Base-by-base conservation (phyloP, 1,284 basidiomycete genomes). In the Trichosporon sp. region DNA sequence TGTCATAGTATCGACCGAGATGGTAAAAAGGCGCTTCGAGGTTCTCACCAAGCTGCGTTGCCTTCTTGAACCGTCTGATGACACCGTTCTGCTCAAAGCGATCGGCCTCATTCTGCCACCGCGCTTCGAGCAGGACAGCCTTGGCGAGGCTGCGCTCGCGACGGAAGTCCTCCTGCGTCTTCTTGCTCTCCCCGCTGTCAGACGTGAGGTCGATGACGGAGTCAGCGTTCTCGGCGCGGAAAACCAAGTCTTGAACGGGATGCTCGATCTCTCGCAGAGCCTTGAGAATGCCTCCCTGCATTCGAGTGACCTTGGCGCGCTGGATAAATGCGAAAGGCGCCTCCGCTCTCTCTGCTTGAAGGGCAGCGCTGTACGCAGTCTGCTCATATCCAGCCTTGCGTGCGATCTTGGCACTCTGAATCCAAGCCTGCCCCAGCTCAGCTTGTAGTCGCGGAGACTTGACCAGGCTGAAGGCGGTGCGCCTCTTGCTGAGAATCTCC, bases 341-440 rank as follows among this genome's bases (percentile, higher is more conserved):
- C 33, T 87, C 84, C 68, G 84, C 86, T 74, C 93, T 89, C 62
- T 88, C 86, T 0, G 94, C 92, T 79, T 99, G 96, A 0, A 99
- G 84, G 61, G 92, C 88, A 1, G 96, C 95, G 73, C 91, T 97
- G 76, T 99, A 99, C 2, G 96, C 94, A 0, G 95, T 97, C 81
- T 99, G 96, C 82, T 87, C 89, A 78, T 99, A 95, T 0, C 91
- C 90, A 0, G 94, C 91, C 75, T 96, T 97, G 58, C 96, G 85
- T 13, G 96, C 95, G 65, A 95, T 94, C 77, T 96, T 98, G 16
- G 95, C 90, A 63, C 91, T 97, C 19, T 87, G 84, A 14, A 99
- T 86, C 96, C 96, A 99, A 1, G 91, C 87, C 59, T 85, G 85
- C 1, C 92, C 90, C 34, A 94, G 86, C 69, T 90, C 88, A 9